Evolutionary conservation across 441 rosid species (phyloP), one percentile per base, ranked within the genome.

Genomic region (Erodium chrysanthum): DNA sequence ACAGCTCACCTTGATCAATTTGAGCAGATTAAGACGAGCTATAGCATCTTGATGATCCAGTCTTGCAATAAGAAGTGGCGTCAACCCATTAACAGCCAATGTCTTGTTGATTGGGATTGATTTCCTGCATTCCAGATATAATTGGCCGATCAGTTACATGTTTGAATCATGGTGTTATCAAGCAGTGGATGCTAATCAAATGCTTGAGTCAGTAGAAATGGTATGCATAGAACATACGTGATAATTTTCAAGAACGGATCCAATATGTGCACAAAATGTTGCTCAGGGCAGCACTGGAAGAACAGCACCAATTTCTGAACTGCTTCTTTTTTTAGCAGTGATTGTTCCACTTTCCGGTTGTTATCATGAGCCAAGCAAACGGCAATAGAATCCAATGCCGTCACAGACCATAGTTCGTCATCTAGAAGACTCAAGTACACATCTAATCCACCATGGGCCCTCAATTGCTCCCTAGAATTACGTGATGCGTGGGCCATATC

Each of bases 401-500:
- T 85, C 69, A 84, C 91, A 3, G 96, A 91, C 99, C 99, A 94
- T 37, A 76, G 64, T 66, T 82, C 87, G 40, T 94, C 96, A 71
- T 91, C 91, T 65, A 94, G 97, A 74, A 94, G 85, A 80, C 96
- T 90, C 78, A 94, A 73, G 76, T 89, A 94, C 66, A 88, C 94
- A 80, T 94, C 97, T 80, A 94, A 83, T 65, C 96, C 96, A 59
- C 96, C 97, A 64, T 94, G 96, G 23, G 89, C 96, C 78, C 97
- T 88, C 80, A 94, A 78, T 80, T 89, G 99, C 80, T 94, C 99
- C 80, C 98, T 86, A 66, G 99, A 91, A 73, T 91, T 94, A 64
- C 98, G 95, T 20, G 98, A 94, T 8, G 98, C 97, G 76, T 94
- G 98, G 60, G 98, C 98, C 98, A 94, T 91, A 79, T 94, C 98